phyloP scores from a whole-genome alignment of 78 protist species.

The Monocercomonoides exilis region DNA sequence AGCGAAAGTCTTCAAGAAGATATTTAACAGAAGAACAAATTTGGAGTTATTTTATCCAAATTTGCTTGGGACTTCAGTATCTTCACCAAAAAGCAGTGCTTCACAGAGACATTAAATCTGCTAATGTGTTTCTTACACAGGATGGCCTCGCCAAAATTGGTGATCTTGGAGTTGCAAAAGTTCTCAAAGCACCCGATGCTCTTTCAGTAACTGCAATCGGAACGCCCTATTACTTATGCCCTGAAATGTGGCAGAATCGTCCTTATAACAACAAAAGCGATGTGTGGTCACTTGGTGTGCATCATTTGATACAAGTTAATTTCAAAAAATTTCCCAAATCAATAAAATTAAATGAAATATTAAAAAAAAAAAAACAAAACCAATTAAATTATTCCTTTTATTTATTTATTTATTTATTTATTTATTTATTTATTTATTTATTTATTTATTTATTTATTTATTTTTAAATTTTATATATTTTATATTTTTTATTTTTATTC shows the following conservation, averaged over 20 bases:
- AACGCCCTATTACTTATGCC: slow-evolving; percentile 68
- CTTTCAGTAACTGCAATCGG: slow-evolving; percentile 26
- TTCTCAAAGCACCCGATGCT: neutral
- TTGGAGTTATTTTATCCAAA: slow-evolving; percentile 52
- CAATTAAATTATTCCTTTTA: neutral
- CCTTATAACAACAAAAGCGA: slow-evolving; percentile 68
- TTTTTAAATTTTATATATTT: no score
- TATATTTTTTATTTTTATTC: no score
- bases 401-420: neutral
- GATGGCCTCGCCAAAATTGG: slow-evolving; percentile 21
- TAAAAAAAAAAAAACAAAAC: neutral
- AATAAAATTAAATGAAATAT: no score
- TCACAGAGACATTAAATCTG: slow-evolving; percentile 41
- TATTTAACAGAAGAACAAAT: slow-evolving; percentile 32
- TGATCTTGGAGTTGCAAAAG: slow-evolving; percentile 19
- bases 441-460: no score
- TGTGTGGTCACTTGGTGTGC: slow-evolving; percentile 72
- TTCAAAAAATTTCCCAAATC: neutral
- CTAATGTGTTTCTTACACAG: slow-evolving; percentile 18
- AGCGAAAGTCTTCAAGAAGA: neutral
- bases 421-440: neutral
- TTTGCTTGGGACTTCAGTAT: slow-evolving; percentile 27
- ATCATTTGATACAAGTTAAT: neutral
- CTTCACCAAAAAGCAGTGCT: slow-evolving; percentile 36
- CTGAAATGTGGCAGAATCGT: slow-evolving; percentile 50